Conservation (phyloP, 2,329 filamentous ascomycete species). For the Didymella glomerata region DNA sequence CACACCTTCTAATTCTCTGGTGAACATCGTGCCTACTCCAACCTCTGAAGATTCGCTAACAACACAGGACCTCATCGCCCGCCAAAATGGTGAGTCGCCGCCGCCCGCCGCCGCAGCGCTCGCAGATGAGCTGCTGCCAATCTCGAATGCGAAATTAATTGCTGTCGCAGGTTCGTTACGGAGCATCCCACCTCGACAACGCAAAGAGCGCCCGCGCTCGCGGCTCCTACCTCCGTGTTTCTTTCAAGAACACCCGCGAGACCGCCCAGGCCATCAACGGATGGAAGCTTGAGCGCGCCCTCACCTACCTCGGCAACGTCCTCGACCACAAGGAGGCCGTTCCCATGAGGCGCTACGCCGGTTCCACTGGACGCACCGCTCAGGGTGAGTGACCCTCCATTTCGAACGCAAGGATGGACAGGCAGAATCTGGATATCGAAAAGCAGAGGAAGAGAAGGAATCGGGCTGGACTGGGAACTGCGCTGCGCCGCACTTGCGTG, state of each 20-base stretch:
- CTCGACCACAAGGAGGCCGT: constrained; percentile 96
- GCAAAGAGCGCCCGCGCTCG: constrained; percentile 87
- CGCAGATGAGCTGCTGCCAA: neutral
- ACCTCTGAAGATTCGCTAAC: constrained; percentile 38
- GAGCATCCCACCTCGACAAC: constrained; percentile 49
- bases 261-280: constrained; percentile 99
- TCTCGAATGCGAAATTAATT: constrained; percentile 39
- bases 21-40: constrained; percentile 30
- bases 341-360: constrained; percentile 97
- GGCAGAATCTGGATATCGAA: neutral
- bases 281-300: constrained; percentile 95
- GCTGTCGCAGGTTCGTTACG: constrained; percentile 49
- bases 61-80: constrained; percentile 45
- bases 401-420: constrained; percentile 6
- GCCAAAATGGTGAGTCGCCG: constrained; percentile 54
- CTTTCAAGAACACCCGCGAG: constrained; percentile 99
- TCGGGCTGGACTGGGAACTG: neutral
- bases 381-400: constrained; percentile 78
- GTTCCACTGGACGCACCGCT: constrained; percentile 91
- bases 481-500: constrained; percentile 3
- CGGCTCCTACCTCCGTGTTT: constrained; percentile 98
- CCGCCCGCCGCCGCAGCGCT: constrained; percentile 16
- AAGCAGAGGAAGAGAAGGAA: constrained; percentile 14
- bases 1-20: constrained; percentile 19
- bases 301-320: constrained; percentile 98